Conservation (phyloP, 1,139 yeast genomes). For the Geotrichum phurueaensis region DNA sequence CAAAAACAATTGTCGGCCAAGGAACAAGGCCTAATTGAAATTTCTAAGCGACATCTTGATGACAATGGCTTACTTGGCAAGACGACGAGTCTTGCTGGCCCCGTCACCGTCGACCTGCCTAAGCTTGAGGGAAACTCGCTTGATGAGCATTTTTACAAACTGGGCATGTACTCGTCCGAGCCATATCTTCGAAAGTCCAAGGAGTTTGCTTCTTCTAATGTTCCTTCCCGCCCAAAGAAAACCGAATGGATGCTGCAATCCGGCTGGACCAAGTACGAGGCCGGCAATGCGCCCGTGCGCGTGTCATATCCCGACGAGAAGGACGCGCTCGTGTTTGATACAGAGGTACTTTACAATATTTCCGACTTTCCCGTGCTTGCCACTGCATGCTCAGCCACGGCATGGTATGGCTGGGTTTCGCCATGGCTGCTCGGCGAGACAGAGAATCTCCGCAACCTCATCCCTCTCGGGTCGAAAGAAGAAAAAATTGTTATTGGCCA, state of each 20-base stretch:
- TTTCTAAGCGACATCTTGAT: constrained; percentile 57
- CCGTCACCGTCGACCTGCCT: constrained; percentile 54
- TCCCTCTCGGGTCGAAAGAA: constrained; percentile 53
- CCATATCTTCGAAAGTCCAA: constrained; percentile 53
- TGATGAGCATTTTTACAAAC: constrained; percentile 76
- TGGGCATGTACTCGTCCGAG: constrained; percentile 54
- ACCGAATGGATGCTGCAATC: constrained; percentile 33
- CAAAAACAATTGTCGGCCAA: constrained; percentile 14
- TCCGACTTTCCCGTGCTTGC: constrained; percentile 77
- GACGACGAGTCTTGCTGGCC: constrained; percentile 58
- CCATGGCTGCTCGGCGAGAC: constrained; percentile 65
- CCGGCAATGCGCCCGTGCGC: constrained; percentile 44
- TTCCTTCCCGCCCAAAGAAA: constrained; percentile 46
- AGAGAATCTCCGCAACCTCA: constrained; percentile 51
- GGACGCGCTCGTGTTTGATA: constrained; percentile 72
- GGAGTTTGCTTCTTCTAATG: constrained; percentile 36
- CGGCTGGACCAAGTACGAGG: constrained; percentile 81
- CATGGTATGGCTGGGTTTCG: constrained; percentile 96
- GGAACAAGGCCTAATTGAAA: constrained; percentile 41
- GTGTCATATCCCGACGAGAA: constrained; percentile 71
- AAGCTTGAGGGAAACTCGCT: constrained; percentile 55
- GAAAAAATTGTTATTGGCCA: constrained; percentile 72
- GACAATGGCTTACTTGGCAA: constrained; percentile 72
- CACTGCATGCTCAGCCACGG: constrained; percentile 66
- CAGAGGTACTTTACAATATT: constrained; percentile 74